These are phyloP conservation scores for Paecilomyces dactylethromorphus DNA, from an alignment of 2,329 filamentous ascomycete genomes.

Conservation along the genomic window DNA sequence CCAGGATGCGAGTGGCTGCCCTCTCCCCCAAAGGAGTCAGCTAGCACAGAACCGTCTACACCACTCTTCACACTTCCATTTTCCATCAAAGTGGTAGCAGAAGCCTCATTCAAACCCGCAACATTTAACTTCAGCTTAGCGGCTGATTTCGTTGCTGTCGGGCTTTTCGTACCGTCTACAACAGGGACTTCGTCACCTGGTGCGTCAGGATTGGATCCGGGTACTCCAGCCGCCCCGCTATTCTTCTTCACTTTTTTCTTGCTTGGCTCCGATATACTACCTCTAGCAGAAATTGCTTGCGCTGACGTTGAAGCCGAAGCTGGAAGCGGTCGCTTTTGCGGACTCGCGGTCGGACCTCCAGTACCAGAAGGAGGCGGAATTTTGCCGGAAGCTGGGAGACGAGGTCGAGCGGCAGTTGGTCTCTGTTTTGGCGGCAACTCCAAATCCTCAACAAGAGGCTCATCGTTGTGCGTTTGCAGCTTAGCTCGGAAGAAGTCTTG, in stretches of 20 bases:
- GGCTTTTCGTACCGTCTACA: conserved; percentile 21
- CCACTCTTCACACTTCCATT: conserved; percentile 9
- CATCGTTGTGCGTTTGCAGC: conserved; percentile 73
- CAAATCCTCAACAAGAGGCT: conserved; percentile 86
- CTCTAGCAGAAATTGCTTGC: conserved; percentile 18
- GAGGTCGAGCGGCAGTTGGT: conserved; percentile 35
- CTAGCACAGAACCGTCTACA: conserved; percentile 7
- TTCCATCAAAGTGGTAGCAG: conserved; percentile 6
- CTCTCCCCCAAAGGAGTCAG: conserved; percentile 10
- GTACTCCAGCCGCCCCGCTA: conserved; percentile 23
- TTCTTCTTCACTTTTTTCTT: conserved; percentile 40
- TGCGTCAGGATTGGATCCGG: conserved; percentile 10
- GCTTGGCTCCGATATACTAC: conserved; percentile 26
- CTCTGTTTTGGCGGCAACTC: conserved; percentile 90
- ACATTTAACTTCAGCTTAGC: conserved; percentile 48
- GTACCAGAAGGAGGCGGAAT: conserved; percentile 30
- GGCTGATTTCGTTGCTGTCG: conserved; percentile 26
- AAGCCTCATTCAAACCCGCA: conserved; percentile 5
- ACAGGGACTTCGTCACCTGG: conserved; percentile 20
- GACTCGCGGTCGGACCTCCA: conserved; percentile 27
- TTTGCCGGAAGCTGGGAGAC: conserved; percentile 41
- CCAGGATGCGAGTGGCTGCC: conserved; percentile 9
- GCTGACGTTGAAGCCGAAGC: conserved; percentile 15
- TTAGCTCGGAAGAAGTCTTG: conserved; percentile 89
- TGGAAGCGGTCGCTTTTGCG: conserved; percentile 34